Evolutionary conservation across 805 yeast genomes (phyloP).

Genomic region (Yueomyces sinensis): DNA sequence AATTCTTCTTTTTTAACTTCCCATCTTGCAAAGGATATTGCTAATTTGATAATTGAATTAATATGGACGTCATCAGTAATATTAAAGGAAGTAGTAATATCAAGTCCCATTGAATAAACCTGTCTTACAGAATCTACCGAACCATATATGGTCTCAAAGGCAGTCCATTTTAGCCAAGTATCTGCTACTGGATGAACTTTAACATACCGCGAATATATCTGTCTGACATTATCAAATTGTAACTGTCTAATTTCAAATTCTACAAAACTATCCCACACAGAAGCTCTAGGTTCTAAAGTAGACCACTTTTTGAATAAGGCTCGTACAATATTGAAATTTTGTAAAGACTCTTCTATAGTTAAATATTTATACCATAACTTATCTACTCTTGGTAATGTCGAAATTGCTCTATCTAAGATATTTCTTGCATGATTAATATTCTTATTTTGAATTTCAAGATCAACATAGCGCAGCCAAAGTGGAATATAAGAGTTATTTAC

Average conservation of each 20-base stretch:
- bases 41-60: slow-evolving; percentile 28
- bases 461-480: slow-evolving; percentile 75
- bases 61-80: slow-evolving; percentile 13
- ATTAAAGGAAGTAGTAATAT: slow-evolving; percentile 27
- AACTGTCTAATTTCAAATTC: slow-evolving; percentile 60
- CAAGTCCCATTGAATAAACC: slow-evolving; percentile 56
- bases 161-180: slow-evolving; percentile 67
- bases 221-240: slow-evolving; percentile 43
- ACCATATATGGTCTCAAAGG: slow-evolving; percentile 50
- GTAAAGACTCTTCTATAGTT: slow-evolving; percentile 68
- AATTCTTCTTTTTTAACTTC: slow-evolving; percentile 47
- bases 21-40: slow-evolving; percentile 45
- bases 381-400: slow-evolving; percentile 61
- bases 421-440: slow-evolving; percentile 85
- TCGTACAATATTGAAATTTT: slow-evolving; percentile 48
- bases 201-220: slow-evolving; percentile 44
- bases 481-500: slow-evolving; percentile 68
- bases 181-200: slow-evolving; percentile 35
- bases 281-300: slow-evolving; percentile 51
- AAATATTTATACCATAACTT: slow-evolving; percentile 81
- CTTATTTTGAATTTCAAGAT: slow-evolving; percentile 55
- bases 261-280: slow-evolving; percentile 66
- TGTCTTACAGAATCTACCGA: slow-evolving; percentile 36
- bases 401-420: slow-evolving; percentile 63
- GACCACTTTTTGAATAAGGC: slow-evolving; percentile 69